Base-by-base conservation (phyloP, 192 early-diverging fungal species). In the Radiomyces spectabilis region DNA sequence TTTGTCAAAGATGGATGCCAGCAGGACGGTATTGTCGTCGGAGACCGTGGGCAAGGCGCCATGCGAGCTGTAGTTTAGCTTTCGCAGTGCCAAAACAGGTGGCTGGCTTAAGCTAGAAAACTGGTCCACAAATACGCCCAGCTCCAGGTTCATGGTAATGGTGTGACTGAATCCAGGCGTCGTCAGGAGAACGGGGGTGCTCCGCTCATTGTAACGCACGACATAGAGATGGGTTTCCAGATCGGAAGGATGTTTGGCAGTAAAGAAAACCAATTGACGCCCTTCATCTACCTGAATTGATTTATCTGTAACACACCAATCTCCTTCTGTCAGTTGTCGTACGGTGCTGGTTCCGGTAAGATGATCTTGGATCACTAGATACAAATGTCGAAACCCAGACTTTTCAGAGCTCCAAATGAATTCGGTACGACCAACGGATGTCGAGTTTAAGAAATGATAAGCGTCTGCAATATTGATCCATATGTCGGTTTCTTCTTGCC, bases 221-320 rank as follows among this genome's bases (percentile, higher is more conserved):
- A 81, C 83, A 55, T 86, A 86, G 1, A 86, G 55, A 53, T 86
- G 84, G 2, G 68, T 64, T 56, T 86, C 84, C 12, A 83, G 44
- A 9, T 78, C 72, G 0, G 69, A 61, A 31, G 84, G 82, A 18
- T 48, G 55, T 47, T 82, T 86, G 5, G 63, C 84, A 7, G 58
- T 73, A 45, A 85, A 86, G 40, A 82, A 86, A 1, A 85, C 77
- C 10, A 82, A 65, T 21, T 74, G 48, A 6, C 75, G 57, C 18
- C 24, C 7, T 5, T 59, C 44, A 40, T 86, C 84, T 2, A 86
- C 75, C 22, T 54, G 65, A 38, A 86, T 73, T 1, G 73, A 72
- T 47, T 69, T 59, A 53, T 86, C 84, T 1, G 81, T 52, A 9
- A 84, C 65, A 39, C 68, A 69, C 70, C 81, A 86, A n/a, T 73